A percentile compares a stretch with the other conserved stretches of the same genome.
Evolutionary conservation across 2,329 filamentous ascomycete species (phyloP).

Genomic region (Penicillium aurantiogriseum): DNA sequence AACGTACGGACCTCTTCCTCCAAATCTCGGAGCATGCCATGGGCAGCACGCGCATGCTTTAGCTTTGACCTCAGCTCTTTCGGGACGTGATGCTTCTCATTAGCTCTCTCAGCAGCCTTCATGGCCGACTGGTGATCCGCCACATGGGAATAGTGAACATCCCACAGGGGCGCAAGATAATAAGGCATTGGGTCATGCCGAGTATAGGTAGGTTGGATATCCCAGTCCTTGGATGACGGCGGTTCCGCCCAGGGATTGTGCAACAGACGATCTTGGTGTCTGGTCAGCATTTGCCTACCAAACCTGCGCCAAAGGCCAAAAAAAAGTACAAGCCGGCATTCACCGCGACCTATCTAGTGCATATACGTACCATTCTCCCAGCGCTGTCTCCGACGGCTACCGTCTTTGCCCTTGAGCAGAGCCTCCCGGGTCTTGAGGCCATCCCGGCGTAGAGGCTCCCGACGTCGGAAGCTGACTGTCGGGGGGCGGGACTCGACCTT

Average conservation of each 20-base stretch:
- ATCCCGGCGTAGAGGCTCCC: conserved; percentile 58
- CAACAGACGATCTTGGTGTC: conserved; percentile 69
- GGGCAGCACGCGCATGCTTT: conserved; percentile 76
- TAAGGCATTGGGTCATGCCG: conserved; percentile 75
- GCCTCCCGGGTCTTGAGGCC: conserved; percentile 68
- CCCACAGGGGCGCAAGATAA: conserved; percentile 84
- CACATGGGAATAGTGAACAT: conserved; percentile 53
- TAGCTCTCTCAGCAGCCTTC: conserved; percentile 42
- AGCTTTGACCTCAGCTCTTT: conserved; percentile 76
- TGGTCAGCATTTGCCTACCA: conserved; percentile 23
- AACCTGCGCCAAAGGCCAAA: neutral
- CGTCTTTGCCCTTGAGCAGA: conserved; percentile 84
- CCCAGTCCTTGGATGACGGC: conserved; percentile 78
- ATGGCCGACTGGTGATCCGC: conserved; percentile 36
- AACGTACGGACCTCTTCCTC: conserved; percentile 82
- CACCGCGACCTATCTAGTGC: neutral
- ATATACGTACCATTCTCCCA: conserved; percentile 83
- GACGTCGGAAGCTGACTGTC: conserved; percentile 50
- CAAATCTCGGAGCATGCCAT: conserved; percentile 74
- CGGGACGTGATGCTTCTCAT: conserved; percentile 57
- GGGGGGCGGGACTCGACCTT: conserved; percentile 30
- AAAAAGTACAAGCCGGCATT: neutral
- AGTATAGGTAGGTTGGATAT: conserved; percentile 75
- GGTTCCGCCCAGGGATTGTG: conserved; percentile 83
- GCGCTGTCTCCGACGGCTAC: conserved; percentile 76